These are phyloP conservation scores for Suillus subluteus DNA, from an alignment of 768 basidiomycete species.

Conservation along the genomic window DNA sequence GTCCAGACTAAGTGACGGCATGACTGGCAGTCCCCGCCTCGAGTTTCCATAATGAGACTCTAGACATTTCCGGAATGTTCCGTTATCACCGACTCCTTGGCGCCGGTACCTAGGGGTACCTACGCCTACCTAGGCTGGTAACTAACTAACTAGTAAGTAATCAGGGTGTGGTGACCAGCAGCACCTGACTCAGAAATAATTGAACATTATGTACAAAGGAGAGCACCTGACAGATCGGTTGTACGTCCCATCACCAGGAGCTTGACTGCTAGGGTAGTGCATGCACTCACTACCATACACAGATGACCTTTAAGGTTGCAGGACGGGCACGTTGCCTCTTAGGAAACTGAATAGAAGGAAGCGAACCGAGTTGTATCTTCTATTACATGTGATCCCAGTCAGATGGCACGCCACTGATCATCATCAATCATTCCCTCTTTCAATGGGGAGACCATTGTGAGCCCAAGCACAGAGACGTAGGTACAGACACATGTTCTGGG, in stretches of 20 bases:
- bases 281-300: background rate
- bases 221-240: background rate
- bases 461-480: background rate
- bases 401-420: background rate
- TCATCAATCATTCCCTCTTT: background rate
- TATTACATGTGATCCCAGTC: background rate
- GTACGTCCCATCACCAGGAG: background rate
- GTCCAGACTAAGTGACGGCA: background rate
- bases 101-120: no score
- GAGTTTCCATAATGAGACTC: background rate
- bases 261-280: background rate
- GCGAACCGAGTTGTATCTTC: background rate
- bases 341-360: background rate
- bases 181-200: background rate
- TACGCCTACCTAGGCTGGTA: no score
- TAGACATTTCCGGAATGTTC: background rate
- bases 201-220: background rate
- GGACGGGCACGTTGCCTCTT: background rate
- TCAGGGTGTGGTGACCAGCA: no score
- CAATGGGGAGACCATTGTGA: background rate
- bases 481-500: background rate
- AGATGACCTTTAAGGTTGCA: constrained; percentile 1
- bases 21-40: background rate
- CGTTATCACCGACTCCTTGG: background rate
- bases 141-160: no score